phyloP scores from a whole-genome alignment of 2,329 filamentous ascomycete genomes.

The Trematosphaeria pertusa region DNA sequence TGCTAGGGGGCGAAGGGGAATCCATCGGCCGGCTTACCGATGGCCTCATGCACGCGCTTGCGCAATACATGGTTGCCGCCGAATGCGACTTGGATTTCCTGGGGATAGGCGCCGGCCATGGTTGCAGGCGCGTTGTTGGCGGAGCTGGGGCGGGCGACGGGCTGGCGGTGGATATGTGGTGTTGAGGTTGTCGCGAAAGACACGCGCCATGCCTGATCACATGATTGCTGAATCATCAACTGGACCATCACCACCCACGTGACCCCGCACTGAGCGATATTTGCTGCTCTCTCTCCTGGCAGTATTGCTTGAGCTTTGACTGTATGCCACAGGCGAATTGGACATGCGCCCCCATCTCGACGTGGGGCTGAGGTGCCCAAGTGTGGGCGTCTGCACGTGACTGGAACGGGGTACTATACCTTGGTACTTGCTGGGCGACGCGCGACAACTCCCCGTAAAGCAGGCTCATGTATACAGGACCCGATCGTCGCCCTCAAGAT shows the following conservation, averaged over 20 bases:
- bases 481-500: not conserved
- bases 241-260: too few relatives aligned
- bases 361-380: not conserved
- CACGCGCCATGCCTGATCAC: slow-evolving; percentile 2
- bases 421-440: not conserved
- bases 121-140: slow-evolving; percentile 1
- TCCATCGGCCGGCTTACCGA: slow-evolving; percentile 42
- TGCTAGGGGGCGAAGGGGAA: too few relatives aligned
- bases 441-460: not conserved
- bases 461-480: not conserved
- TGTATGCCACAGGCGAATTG: too few relatives aligned
- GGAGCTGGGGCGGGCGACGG: not conserved
- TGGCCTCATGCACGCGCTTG: slow-evolving; percentile 47
- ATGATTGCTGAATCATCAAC: too few relatives aligned
- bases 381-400: slow-evolving; percentile 14
- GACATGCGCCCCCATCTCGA: too few relatives aligned
- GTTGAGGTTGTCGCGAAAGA: slow-evolving; percentile 9
- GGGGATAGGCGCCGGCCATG: slow-evolving; percentile 28
- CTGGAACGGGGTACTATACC: not conserved
- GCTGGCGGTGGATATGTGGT: slow-evolving; percentile 14
- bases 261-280: too few relatives aligned
- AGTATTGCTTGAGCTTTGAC: too few relatives aligned
- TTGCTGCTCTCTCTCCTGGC: too few relatives aligned
- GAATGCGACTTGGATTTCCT: slow-evolving; percentile 45
- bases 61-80: slow-evolving; percentile 42